Base-by-base conservation (phyloP, 306 rosid genomes). In the Ormosia emarginata region DNA sequence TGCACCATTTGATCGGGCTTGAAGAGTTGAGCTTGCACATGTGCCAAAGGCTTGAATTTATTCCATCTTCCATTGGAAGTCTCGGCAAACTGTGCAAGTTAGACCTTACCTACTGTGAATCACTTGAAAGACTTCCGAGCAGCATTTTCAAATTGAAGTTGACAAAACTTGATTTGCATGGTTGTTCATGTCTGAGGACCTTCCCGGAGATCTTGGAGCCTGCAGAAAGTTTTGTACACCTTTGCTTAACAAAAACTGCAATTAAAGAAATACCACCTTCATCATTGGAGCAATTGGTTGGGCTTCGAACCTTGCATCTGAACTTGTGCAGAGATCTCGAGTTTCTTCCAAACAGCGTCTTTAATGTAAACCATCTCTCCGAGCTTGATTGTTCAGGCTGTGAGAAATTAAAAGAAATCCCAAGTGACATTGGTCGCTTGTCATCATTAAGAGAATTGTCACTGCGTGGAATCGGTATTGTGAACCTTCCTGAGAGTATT, bases 1-100 rank as follows among this genome's bases (percentile, higher is more conserved):
- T 82, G 37, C 37, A 61, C 37, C 57, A 2, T 50, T 77, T 76
- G 74, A 74, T 77, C 0, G 77, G 47, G 18, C 81, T 82, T 46
- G 72, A 82, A 46, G 66, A 67, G 43, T n/a, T 82, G 72, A 75
- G 77, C 47, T 46, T 82, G 77, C 15, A 0, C 15, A 0, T 6
- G 2, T 82, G 81, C 71, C 8, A 0, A 37, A 67, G 11, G 9
- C 77, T 75, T 46, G 61, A 55, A 77, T 57, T 5, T 34, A 75
- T 75, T 57, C 85, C 85, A 67, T 36, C 71, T 46, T 82, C 77
- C 3, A 82, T 82, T 82, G 85, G 77, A 56, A 15, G 36, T 13
- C 56, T 82, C 57, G 18, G 13, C 71, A 67, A 67, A 13, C 81
- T 82, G 17, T 3, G 14, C 49, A 46, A 24, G 63, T 75, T 82